Evolutionary conservation across 2,329 filamentous ascomycete genomes (phyloP).

Genomic region (Nemania sp.): DNA sequence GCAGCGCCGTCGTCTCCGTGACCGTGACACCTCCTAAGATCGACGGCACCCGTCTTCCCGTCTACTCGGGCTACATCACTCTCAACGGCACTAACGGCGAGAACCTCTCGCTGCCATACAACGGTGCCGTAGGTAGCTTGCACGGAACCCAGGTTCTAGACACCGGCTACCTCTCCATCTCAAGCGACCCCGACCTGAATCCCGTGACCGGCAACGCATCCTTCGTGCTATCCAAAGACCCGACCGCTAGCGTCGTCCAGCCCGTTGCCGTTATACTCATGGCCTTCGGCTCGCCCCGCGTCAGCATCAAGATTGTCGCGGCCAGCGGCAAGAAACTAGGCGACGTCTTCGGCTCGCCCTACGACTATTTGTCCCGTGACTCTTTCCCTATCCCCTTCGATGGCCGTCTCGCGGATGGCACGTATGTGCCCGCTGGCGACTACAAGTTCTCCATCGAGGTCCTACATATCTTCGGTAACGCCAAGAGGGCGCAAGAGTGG

Average conservation of each 20-base stretch:
- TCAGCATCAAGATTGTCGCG: slow-evolving; percentile 61
- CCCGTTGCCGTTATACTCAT: slow-evolving; percentile 58
- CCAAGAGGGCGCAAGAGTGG: slow-evolving; percentile 59
- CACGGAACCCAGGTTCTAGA: slow-evolving; percentile 53
- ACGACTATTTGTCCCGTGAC: slow-evolving; percentile 52
- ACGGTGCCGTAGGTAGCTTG: slow-evolving; percentile 55
- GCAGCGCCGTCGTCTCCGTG: slow-evolving; percentile 55
- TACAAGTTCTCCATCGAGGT: slow-evolving; percentile 64
- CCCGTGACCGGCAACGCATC: slow-evolving; percentile 45
- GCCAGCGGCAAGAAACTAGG: slow-evolving; percentile 54
- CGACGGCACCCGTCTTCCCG: slow-evolving; percentile 56
- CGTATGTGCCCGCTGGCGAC: slow-evolving; percentile 60
- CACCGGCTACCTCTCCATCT: slow-evolving; percentile 52
- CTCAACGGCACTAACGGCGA: slow-evolving; percentile 59
- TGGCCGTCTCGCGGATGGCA: slow-evolving; percentile 61
- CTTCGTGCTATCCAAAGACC: slow-evolving; percentile 46
- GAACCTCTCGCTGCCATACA: slow-evolving; percentile 51
- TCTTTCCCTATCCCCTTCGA: slow-evolving; percentile 55
- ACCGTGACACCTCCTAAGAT: slow-evolving; percentile 59
- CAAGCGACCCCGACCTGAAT: slow-evolving; percentile 49
- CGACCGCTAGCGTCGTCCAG: slow-evolving; percentile 47
- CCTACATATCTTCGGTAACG: slow-evolving; percentile 64
- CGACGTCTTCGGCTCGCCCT: slow-evolving; percentile 58
- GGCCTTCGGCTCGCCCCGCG: slow-evolving; percentile 59
- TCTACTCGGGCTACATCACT: slow-evolving; percentile 62